A percentile compares a stretch with the other conserved stretches of the same genome.
These are phyloP conservation scores for Craterostigma plantagineum DNA, from an alignment of 257 asterid species.

Conservation along the genomic window DNA sequence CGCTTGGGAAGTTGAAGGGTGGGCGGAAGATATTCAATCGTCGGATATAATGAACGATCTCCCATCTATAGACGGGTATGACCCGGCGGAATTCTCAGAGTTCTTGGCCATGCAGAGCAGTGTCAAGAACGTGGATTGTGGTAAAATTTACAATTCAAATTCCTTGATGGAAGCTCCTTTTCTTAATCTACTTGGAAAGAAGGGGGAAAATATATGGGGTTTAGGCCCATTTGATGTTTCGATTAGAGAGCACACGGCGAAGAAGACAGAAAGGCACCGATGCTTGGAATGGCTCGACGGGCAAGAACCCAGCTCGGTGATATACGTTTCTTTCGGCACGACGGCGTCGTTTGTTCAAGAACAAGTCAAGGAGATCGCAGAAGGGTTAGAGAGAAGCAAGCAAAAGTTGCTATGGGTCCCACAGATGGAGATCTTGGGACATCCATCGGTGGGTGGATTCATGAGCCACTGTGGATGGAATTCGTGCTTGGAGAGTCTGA, in stretches of 20 bases:
- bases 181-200: constrained; percentile 22
- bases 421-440: constrained; percentile 25
- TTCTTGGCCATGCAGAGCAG: constrained; percentile 13
- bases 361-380: constrained; percentile 4
- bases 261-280: constrained; percentile 1
- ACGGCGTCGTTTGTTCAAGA: constrained; percentile 9
- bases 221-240: constrained; percentile 33
- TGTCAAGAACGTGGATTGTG: constrained; percentile 10
- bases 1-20: constrained; percentile 11
- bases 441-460: constrained; percentile 19
- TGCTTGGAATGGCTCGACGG: constrained; percentile 17
- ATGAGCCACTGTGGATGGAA: constrained; percentile 42
- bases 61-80: constrained; percentile 17
- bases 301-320: constrained; percentile 9
- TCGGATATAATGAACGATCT: constrained; percentile 8
- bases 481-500: constrained; percentile 31
- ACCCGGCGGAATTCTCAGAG: constrained; percentile 17
- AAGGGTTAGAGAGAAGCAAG: constrained; percentile 11
- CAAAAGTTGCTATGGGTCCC: constrained; percentile 35
- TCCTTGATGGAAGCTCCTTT: constrained; percentile 21
- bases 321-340: constrained; percentile 12
- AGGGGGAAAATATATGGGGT: constrained; percentile 17
- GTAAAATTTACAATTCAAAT: constrained; percentile 25
- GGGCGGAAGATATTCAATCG: constrained; percentile 7
- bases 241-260: not conserved